Evolutionary conservation across 768 basidiomycete species (phyloP), one percentile per base, ranked within the genome.

Genomic region (Calvatia gigantea): DNA sequence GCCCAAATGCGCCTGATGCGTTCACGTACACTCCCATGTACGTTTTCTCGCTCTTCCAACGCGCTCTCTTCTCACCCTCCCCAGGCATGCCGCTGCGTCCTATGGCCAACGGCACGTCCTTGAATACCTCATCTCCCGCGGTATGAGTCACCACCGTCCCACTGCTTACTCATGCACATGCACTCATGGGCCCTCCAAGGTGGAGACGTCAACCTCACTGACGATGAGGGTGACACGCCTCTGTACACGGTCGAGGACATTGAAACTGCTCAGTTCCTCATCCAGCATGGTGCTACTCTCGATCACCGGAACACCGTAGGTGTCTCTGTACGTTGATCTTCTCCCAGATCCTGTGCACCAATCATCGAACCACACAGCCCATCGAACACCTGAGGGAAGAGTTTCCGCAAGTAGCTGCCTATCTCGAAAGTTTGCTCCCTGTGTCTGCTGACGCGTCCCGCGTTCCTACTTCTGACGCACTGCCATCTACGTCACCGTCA

Each of bases 11-110:
- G 14, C 84, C 86, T 4, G 91, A 93, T 64, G 64, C 68, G 6
- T 77, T 79, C 73, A 88, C 89, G 29, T 93, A 93, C 69, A 93
- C 91, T 0, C 89, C 91, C 32, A 91, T 93, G 89, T 85, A 65
- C 45, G 76, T 66, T 33, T 56, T 56, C 39, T 39, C 46, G 46
- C 41, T 35, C 51, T 51, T 47, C 54, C 43, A 29, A 47, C 55
- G 43, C 56, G 59, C 57, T 50, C 47, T 55, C 35, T 49, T 48
- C 47, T 59, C 62, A 47, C 51, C 61, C 53, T 59, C 37, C 54
- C 39, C 65, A 91, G 89, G 86, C 94, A 97, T 70, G 94, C 94
- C 15, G 94, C 94, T 12, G 94, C 94, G 1, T 96, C 94, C 1
- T 97, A 96, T 64, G 91, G 85, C 15, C 94, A 94, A 28, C 67